Evolutionary conservation across 805 yeast genomes (phyloP).

Genomic region (Saturnispora silvae): DNA sequence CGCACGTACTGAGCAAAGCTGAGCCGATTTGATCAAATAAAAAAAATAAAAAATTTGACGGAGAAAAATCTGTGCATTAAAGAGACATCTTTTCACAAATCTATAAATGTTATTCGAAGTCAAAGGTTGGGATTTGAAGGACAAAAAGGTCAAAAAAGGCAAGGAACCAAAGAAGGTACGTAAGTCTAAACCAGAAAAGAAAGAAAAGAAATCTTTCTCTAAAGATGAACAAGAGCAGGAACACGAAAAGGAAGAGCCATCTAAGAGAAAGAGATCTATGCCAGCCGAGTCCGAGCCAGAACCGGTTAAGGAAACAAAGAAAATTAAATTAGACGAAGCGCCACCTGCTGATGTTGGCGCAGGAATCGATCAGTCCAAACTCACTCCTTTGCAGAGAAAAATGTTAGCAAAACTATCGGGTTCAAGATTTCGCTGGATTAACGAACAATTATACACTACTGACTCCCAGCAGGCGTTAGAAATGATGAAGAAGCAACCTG

Average conservation of each 20-base stretch:
- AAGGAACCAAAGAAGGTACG: slow-evolving; percentile 17
- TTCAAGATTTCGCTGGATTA: slow-evolving; percentile 95
- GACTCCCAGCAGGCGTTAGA: slow-evolving; percentile 66
- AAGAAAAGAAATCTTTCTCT: slow-evolving; percentile 9
- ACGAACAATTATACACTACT: slow-evolving; percentile 89
- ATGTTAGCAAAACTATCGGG: slow-evolving; percentile 94
- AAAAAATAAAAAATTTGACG: not conserved
- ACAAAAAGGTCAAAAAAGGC: slow-evolving; percentile 40
- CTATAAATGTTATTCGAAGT: slow-evolving; percentile 59
- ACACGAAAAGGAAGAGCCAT: slow-evolving; percentile 4
- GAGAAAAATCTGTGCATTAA: too few species aligned
- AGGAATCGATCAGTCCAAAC: slow-evolving; percentile 24
- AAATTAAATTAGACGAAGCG: slow-evolving; percentile 6
- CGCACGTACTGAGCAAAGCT: too few species aligned
- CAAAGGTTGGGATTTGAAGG: slow-evolving; percentile 70
- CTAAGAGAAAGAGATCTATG: not conserved
- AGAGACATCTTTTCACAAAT: too few species aligned
- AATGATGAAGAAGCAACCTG: slow-evolving; percentile 71
- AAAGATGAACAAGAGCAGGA: slow-evolving; percentile 7
- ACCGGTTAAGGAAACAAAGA: slow-evolving; percentile 1
- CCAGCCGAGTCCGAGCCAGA: slow-evolving; percentile 3
- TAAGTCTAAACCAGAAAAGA: slow-evolving; percentile 19
- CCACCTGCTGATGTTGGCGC: slow-evolving; percentile 17
- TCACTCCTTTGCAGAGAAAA: slow-evolving; percentile 86
- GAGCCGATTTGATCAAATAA: not conserved